Evolutionary conservation across 305 asterid genomes (phyloP).

Genomic region (Nicotiana rustica): DNA sequence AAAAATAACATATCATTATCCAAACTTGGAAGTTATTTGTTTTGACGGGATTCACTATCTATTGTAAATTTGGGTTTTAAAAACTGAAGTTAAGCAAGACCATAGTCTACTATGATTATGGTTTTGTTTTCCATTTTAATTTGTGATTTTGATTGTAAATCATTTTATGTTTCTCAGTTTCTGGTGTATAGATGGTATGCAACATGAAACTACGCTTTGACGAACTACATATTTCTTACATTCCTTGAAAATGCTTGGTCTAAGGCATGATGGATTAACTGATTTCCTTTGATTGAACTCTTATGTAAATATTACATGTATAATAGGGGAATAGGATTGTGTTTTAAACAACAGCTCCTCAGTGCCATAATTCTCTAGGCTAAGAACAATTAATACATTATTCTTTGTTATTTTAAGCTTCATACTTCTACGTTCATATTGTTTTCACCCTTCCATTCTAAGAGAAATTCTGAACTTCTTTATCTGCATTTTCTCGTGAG

Average conservation of each 20-base stretch:
- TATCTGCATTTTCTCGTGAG: not conserved
- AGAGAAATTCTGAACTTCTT: not conserved
- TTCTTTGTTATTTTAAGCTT: not conserved
- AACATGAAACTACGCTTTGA: not conserved
- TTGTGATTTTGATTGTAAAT: not conserved
- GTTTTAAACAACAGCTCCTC: not conserved
- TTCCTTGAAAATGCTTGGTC: too few species aligned
- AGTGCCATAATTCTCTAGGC: not conserved
- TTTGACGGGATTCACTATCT: constrained; percentile 2
- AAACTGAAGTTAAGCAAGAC: not conserved
- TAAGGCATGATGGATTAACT: too few species aligned
- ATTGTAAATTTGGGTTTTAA: constrained; percentile 5
- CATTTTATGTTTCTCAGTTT: not conserved
- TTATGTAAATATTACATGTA: too few species aligned
- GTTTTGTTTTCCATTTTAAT: not conserved
- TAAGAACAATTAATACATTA: not conserved
- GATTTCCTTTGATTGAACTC: too few species aligned
- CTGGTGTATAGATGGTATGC: not conserved
- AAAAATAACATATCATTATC: not conserved
- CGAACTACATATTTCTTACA: constrained; percentile 4
- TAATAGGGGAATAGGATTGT: not conserved
- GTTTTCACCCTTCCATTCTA: not conserved
- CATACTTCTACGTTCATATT: not conserved
- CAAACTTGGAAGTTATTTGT: constrained; percentile 9
- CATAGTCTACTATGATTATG: constrained; percentile 13